phyloP scores from a whole-genome alignment of 805 yeast species.

The Saccharomycopsis babjevae region DNA sequence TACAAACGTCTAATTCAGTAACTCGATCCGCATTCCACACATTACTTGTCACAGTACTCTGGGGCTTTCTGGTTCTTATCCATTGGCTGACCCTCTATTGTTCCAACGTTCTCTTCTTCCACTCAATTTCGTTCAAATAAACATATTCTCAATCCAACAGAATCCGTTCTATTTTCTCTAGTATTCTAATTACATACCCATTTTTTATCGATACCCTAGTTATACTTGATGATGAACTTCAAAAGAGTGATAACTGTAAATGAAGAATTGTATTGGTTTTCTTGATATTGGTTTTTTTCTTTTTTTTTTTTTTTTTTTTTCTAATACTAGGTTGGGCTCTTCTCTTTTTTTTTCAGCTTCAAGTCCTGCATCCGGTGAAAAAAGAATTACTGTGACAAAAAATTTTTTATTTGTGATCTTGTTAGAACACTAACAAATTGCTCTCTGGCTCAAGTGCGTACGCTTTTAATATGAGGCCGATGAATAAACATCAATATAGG shows the following conservation, averaged over 20 bases:
- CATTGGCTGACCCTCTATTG: too few relatives aligned
- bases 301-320: constrained; percentile 4
- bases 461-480: too few relatives aligned
- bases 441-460: too few relatives aligned
- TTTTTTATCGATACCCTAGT: constrained; percentile 16
- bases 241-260: neutral
- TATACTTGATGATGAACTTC: constrained; percentile 2
- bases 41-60: too few relatives aligned
- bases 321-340: neutral
- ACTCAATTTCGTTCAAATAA: neutral
- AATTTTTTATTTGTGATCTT: too few relatives aligned
- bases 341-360: neutral
- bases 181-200: constrained; percentile 20
- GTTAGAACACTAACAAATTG: too few relatives aligned
- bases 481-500: too few relatives aligned
- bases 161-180: neutral
- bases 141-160: neutral
- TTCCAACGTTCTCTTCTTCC: too few relatives aligned
- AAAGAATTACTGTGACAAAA: neutral
- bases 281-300: constrained; percentile 1
- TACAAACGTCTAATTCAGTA: too few relatives aligned
- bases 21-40: too few relatives aligned
- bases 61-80: too few relatives aligned
- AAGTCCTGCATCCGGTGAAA: neutral
- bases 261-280: neutral